Evolutionary conservation across 1,139 yeast species (phyloP).

Genomic region (Diutina pseudorugosa): DNA sequence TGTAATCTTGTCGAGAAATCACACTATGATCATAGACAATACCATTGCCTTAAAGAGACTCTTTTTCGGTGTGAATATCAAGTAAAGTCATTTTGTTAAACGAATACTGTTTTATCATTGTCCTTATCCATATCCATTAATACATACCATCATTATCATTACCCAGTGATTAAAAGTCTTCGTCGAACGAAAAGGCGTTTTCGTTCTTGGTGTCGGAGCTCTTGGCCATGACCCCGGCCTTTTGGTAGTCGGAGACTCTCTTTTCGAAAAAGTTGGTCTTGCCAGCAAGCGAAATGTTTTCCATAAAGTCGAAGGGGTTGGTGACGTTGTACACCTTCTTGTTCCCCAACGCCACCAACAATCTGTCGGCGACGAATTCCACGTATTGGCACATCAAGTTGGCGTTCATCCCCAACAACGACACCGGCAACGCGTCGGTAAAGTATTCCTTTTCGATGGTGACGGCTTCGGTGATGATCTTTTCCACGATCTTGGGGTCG

Average conservation of each 20-base stretch:
- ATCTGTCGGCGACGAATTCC: conserved; percentile 94
- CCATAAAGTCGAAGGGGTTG: conserved; percentile 98
- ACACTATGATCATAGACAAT: too few species aligned
- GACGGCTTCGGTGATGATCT: conserved; percentile 91
- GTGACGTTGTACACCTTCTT: conserved; percentile 75
- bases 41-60: too few species aligned
- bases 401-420: conserved; percentile 87
- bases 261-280: conserved; percentile 98
- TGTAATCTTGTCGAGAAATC: too few species aligned
- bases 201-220: conserved; percentile 16
- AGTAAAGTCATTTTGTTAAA: too few species aligned
- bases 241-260: conserved; percentile 97
- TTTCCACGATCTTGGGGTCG: conserved; percentile 60
- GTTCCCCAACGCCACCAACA: conserved; percentile 82
- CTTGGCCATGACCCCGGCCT: conserved; percentile 91
- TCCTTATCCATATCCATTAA: neutral
- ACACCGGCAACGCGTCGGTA: conserved; percentile 85
- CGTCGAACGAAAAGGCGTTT: conserved; percentile 32
- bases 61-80: neutral
- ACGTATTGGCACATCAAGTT: conserved; percentile 94
- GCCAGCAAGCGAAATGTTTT: conserved; percentile 93
- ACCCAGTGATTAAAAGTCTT: conserved; percentile 23
- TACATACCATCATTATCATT: neutral
- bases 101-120: too few species aligned
- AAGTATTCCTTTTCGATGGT: conserved; percentile 87